Base-by-base conservation (phyloP, 345 rosid species). In the Lagerstroemia speciosa region DNA sequence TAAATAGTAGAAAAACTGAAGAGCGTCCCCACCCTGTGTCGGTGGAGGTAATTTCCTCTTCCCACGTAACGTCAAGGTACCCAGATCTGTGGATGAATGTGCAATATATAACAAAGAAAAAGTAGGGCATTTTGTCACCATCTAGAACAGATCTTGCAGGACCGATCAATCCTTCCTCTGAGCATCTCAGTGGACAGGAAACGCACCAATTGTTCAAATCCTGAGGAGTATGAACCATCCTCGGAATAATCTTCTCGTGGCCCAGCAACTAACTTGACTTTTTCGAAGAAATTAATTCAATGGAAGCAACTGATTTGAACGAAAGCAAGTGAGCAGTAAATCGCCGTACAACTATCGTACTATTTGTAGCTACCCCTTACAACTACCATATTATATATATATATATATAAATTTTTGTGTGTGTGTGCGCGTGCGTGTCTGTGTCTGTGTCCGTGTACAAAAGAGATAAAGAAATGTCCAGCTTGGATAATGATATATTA, bases 41-140 rank as follows among this genome's bases (percentile, higher is more conserved):
- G 71, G 71, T 72, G 71, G 71, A 62, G 60, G 34, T 67, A 67
- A 48, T 24, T 60, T 45, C 41, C 70, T 8, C 15, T 50, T 38
- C 24, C 53, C n/a, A n/a, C n/a, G n/a, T n/a, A n/a, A 58, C 32
- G 38, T 33, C 34, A 50, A 69, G 60, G 48, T 53, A 30, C 46
- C 72, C 57, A 60, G 65, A 69, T 69, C 30, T 57, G 27, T 12
- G 60, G 46, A 8, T 6, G 46, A 41, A 36, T 9, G 16, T 41
- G 46, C 46, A 41, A 41, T 9, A 1, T 16, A 41, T 41, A 41
- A 14, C 10, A 7, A 22, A 34, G 37, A 19, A 15, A 69, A 69
- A 69, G 31, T 6, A 38, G 34, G 65, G 9, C 31, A 29, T 20
- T 60, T 68, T 37, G 73, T 64, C 68, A 32, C 46, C 22, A 17